These are phyloP conservation scores for Xylariaceae sp. DNA, from an alignment of 2,329 filamentous ascomycete species.

Conservation along the genomic window DNA sequence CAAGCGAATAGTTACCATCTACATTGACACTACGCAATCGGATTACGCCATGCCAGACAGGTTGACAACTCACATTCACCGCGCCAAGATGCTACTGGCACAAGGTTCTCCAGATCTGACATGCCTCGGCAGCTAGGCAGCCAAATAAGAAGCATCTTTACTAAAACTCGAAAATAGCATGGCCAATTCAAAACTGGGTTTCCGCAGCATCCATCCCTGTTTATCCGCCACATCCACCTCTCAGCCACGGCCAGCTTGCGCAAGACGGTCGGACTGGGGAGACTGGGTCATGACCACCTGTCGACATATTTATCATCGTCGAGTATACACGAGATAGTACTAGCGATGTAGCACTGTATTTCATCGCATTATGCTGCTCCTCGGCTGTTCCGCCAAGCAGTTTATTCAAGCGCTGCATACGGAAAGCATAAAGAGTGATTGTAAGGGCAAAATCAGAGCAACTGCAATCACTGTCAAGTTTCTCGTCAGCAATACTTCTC, in stretches of 20 bases:
- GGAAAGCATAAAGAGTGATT: too few relatives aligned
- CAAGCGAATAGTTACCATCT: neutral
- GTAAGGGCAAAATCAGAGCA: too few relatives aligned
- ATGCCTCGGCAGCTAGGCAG: slow-evolving; percentile 17
- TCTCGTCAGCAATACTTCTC: too few relatives aligned
- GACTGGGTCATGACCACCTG: too few relatives aligned
- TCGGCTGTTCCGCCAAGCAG: too few relatives aligned
- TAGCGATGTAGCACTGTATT: too few relatives aligned
- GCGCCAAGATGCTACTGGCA: slow-evolving; percentile 9
- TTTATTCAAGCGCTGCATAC: too few relatives aligned
- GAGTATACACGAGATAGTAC: too few relatives aligned
- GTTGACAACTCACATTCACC: neutral
- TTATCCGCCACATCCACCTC: neutral
- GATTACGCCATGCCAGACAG: slow-evolving; percentile 3
- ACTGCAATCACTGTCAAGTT: too few relatives aligned
- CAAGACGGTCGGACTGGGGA: too few relatives aligned
- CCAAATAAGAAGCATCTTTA: slow-evolving; percentile 10
- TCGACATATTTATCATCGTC: too few relatives aligned
- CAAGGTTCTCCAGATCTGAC: slow-evolving; percentile 20
- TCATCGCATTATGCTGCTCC: too few relatives aligned
- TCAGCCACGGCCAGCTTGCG: slow-evolving; percentile 15
- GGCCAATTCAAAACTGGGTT: neutral
- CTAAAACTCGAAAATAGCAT: slow-evolving; percentile 8
- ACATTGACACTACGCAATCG: slow-evolving; percentile 12
- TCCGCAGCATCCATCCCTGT: neutral